Base-by-base conservation (phyloP, 2,329 filamentous ascomycete species). In the Epicoccum sorghinum region DNA sequence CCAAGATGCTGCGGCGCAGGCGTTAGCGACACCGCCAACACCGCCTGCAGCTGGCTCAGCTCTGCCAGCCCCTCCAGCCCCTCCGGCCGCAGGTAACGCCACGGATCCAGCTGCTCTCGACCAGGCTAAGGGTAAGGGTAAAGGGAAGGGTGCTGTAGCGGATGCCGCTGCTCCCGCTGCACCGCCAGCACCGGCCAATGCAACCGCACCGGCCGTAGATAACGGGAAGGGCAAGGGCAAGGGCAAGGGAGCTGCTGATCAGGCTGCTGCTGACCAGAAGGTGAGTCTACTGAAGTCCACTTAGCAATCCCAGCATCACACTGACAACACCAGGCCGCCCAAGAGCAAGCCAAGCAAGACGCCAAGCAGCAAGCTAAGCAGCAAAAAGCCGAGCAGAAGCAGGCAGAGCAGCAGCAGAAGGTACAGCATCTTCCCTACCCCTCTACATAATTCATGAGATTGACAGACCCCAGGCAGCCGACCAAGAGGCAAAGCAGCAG, bases 191-290 rank as follows among this genome's bases (percentile, higher is more conserved):
- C 23, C 40, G 7, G 42, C 27, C 35, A 51, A 51, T 22, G 25
- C 48, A 7, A 45, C 48, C 25, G 48, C 43, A 7, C 33, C 41
- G 2, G 33, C 36, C 37, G 32, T 9, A 12, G 32, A 4, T 2
- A 37, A 46, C n/a, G 57, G 41, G 5, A 54, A 57, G 3, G 58
- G 47, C 18, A 57, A 56, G n/a, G 50, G 45, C 9, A 56, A 59
- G 10, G 60, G 45, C 9, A 56, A 59, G 10, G 60, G 50, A 7
- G 52, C 43, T 29, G 49, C n/a, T 41, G 24, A 46, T 22, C 23
- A 46, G 9, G 43, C 33, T 14, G 35, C 35, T 3, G 30, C 23
- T 18, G 43, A 45, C 6, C 23, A 46, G 23, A 46, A 46, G 13
- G 43, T 46, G 18, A 4, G 43, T 46, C 4, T n/a, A 9, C 18